Conservation (phyloP, 2,329 filamentous ascomycete genomes). For the Colletotrichum sp. region DNA sequence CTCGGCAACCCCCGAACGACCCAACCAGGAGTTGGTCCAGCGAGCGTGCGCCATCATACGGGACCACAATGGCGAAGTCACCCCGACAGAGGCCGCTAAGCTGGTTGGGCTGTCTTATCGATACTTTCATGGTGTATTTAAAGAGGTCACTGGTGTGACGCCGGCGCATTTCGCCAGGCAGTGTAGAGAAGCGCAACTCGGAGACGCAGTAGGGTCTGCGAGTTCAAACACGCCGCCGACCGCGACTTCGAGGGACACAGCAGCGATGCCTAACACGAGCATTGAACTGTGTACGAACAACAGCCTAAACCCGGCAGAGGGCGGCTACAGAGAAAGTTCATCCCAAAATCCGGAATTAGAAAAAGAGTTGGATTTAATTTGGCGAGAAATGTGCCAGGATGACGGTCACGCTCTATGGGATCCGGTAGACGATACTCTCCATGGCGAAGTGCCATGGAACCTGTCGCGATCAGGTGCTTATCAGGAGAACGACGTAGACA, state of each 20-base stretch:
- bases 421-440: background rate
- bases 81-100: background rate
- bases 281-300: background rate
- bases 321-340: background rate
- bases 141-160: background rate
- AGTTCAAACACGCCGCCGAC: background rate
- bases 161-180: background rate
- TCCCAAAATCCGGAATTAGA: background rate
- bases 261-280: background rate
- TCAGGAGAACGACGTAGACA: background rate
- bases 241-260: background rate
- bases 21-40: background rate
- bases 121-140: background rate
- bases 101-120: background rate
- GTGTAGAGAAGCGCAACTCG: background rate
- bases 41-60: background rate
- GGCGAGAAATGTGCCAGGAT: background rate
- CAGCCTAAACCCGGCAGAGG: background rate
- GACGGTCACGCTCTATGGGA: background rate
- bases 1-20: background rate
- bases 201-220: background rate
- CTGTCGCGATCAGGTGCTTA: background rate
- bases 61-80: background rate
- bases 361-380: background rate
- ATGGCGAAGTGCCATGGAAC: background rate